phyloP scores from a whole-genome alignment of 148 eudicot species.

The Rheum nobile region DNA sequence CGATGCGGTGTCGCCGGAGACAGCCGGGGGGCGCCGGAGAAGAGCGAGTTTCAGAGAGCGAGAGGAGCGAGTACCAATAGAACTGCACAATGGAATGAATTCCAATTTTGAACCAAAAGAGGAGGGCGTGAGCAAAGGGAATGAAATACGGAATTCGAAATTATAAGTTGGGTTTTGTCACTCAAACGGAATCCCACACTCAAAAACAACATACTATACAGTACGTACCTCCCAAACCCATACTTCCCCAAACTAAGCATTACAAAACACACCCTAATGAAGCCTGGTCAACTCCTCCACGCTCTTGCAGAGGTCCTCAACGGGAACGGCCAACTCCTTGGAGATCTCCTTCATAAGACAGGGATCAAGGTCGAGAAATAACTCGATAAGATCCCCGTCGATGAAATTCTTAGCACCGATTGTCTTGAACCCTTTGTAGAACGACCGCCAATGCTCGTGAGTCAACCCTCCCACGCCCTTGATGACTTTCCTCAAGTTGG shows the following conservation, averaged over 20 bases:
- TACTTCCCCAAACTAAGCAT: neutral
- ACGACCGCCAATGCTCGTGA: slow-evolving; percentile 94
- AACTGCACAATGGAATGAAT: too few species aligned
- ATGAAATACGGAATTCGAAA: neutral
- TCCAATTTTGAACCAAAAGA: too few species aligned
- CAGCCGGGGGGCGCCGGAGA: too few species aligned
- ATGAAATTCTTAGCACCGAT: slow-evolving; percentile 71
- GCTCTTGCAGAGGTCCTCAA: slow-evolving; percentile 91
- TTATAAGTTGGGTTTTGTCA: too few species aligned
- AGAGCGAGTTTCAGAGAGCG: too few species aligned
- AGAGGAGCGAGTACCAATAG: too few species aligned
- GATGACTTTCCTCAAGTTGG: slow-evolving; percentile 72
- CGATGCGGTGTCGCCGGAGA: too few species aligned
- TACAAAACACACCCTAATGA: slow-evolving; percentile 25
- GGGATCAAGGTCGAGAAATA: slow-evolving; percentile 76
- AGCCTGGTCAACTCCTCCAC: slow-evolving; percentile 90
- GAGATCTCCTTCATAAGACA: slow-evolving; percentile 78
- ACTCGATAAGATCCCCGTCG: slow-evolving; percentile 91
- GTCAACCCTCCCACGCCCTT: slow-evolving; percentile 97
- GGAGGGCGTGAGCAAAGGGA: neutral
- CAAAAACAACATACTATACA: neutral
- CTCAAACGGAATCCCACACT: neutral
- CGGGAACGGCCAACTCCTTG: slow-evolving; percentile 51
- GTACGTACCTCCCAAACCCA: neutral
- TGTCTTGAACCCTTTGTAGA: slow-evolving; percentile 82